A percentile compares a stretch with the other conserved stretches of the same genome.
These are phyloP conservation scores for Vanderwaltozyma tropicalis DNA, from an alignment of 805 yeast species.

Conservation along the genomic window DNA sequence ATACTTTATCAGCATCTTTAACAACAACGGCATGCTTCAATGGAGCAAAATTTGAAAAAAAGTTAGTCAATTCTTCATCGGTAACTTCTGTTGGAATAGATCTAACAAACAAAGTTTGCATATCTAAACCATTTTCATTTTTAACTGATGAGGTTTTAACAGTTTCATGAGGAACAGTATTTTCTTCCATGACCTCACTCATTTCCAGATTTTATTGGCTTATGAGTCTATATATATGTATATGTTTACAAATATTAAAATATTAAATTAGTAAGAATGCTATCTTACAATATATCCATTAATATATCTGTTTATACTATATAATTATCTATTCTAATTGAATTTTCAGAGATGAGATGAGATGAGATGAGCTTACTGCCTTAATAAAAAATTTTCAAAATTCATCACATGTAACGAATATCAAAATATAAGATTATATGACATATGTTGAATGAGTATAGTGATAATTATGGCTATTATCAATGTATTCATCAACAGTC, in stretches of 20 bases:
- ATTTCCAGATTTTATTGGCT: too few species aligned
- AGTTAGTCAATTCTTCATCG: slow-evolving; percentile 69
- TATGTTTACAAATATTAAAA: too few species aligned
- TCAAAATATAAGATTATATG: too few species aligned
- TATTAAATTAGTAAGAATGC: too few species aligned
- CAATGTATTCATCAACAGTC: too few species aligned
- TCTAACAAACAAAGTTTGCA: slow-evolving; percentile 70
- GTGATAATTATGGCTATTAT: too few species aligned
- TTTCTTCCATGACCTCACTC: not conserved
- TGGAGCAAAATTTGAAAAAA: slow-evolving; percentile 86
- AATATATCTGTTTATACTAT: too few species aligned
- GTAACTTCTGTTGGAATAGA: slow-evolving; percentile 74
- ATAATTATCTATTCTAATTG: too few species aligned
- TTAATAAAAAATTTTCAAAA: slow-evolving; percentile 33
- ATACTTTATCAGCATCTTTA: slow-evolving; percentile 59
- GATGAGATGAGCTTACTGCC: slow-evolving; percentile 23
- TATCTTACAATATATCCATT: too few species aligned
- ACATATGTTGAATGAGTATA: too few species aligned
- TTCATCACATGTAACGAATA: not conserved
- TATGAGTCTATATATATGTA: too few species aligned
- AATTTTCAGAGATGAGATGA: slow-evolving; percentile 2
- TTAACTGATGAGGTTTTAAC: not conserved
- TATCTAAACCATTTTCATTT: slow-evolving; percentile 28
- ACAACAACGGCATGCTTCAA: slow-evolving; percentile 92
- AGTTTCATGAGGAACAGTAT: not conserved